These are phyloP conservation scores for Zalaria obscura DNA, from an alignment of 2,329 filamentous ascomycete genomes.

Conservation along the genomic window DNA sequence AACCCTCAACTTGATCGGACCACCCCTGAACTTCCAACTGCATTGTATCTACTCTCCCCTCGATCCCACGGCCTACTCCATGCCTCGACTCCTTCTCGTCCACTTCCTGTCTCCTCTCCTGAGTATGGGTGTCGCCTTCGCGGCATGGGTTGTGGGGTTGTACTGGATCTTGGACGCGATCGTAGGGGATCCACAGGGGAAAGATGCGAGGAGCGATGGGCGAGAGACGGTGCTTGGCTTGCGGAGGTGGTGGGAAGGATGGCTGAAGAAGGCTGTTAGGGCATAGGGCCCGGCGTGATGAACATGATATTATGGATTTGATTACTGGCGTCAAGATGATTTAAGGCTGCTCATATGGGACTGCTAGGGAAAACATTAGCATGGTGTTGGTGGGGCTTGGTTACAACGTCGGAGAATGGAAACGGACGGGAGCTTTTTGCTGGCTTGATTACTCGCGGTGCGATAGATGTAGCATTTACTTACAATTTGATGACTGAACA, in stretches of 20 bases:
- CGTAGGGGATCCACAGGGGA: slow-evolving; percentile 46
- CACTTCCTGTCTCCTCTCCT: slow-evolving; percentile 42
- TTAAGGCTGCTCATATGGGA: too few relatives aligned
- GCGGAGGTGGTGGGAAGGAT: slow-evolving; percentile 45
- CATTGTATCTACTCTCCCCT: slow-evolving; percentile 30
- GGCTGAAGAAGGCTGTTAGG: slow-evolving; percentile 23
- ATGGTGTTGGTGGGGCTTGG: too few relatives aligned
- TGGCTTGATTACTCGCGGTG: too few relatives aligned
- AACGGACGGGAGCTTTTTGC: too few relatives aligned
- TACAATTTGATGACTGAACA: too few relatives aligned
- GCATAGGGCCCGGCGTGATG: too few relatives aligned
- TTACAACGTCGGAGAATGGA: too few relatives aligned
- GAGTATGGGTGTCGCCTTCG: slow-evolving; percentile 40
- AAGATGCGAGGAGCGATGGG: slow-evolving; percentile 45
- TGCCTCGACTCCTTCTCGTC: slow-evolving; percentile 34
- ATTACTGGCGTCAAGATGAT: too few relatives aligned
- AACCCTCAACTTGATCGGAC: slow-evolving; percentile 37
- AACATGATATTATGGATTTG: too few relatives aligned
- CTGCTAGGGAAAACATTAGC: too few relatives aligned
- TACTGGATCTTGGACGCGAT: slow-evolving; percentile 50
- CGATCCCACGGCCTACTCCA: slow-evolving; percentile 23
- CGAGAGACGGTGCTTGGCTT: slow-evolving; percentile 44
- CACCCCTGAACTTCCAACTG: slow-evolving; percentile 38
- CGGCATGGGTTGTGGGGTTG: slow-evolving; percentile 43
- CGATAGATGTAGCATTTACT: too few relatives aligned